These are phyloP conservation scores for Hura crepitans DNA, from an alignment of 441 rosid genomes.

Conservation along the genomic window DNA sequence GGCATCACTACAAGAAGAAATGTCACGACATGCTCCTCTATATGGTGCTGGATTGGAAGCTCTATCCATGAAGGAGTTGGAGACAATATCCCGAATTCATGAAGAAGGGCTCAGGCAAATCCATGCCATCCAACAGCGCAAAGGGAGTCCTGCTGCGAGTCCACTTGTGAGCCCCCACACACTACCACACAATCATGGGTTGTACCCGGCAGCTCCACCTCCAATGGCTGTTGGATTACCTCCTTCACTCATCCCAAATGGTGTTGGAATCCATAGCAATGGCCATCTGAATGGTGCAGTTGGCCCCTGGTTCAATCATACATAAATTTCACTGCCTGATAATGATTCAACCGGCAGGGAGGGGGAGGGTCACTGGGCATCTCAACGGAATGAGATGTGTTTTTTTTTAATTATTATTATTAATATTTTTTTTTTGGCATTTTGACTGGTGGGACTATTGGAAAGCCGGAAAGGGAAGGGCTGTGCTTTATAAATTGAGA, in stretches of 20 bases:
- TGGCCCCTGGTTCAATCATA: constrained; percentile 87
- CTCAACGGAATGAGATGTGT: constrained; percentile 29
- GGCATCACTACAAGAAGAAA: constrained; percentile 82
- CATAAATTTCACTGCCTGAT: constrained; percentile 30
- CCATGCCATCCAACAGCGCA: constrained; percentile 70
- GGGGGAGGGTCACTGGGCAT: constrained; percentile 21
- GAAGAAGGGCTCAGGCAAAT: constrained; percentile 96
- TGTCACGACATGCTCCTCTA: constrained; percentile 90
- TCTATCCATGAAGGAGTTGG: constrained; percentile 85
- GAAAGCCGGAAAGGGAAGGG: constrained; percentile 22
- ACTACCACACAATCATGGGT: constrained; percentile 57
- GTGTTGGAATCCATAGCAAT: constrained; percentile 63
- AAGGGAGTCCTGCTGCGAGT: constrained; percentile 70
- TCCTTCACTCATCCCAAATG: constrained; percentile 65
- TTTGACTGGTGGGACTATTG: constrained; percentile 45
- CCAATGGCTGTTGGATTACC: constrained; percentile 75
- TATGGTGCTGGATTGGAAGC: constrained; percentile 93
- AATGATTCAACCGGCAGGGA: background rate
- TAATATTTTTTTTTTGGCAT: constrained; percentile 51
- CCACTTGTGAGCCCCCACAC: constrained; percentile 61
- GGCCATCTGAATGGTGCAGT: constrained; percentile 79
- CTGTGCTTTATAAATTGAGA: constrained; percentile 16
- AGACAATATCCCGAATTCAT: constrained; percentile 79
- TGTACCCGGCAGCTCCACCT: constrained; percentile 64
- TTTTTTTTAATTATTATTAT: too few species aligned